Evolutionary conservation across 2,329 filamentous ascomycete genomes (phyloP).

Genomic region (Aaosphaeria arxii): DNA sequence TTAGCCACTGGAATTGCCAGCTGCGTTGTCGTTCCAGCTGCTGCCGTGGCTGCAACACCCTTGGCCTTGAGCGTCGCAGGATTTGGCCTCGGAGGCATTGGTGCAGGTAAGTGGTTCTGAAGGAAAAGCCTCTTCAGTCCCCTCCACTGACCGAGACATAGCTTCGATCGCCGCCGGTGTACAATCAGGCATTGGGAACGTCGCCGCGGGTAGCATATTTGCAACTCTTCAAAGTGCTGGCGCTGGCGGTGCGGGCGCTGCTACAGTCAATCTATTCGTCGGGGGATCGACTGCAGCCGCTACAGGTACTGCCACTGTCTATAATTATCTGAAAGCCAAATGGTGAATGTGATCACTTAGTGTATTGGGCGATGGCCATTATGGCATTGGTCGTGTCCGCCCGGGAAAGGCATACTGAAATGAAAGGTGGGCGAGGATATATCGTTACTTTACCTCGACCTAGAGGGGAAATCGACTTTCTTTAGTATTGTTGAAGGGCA

Average conservation of each 20-base stretch:
- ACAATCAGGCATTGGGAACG: conserved; percentile 12
- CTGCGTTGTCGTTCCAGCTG: background rate
- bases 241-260: conserved; percentile 10
- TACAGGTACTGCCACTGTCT: background rate
- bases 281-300: background rate
- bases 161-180: conserved; percentile 11
- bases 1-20: background rate
- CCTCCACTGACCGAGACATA: background rate
- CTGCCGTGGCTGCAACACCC: background rate
- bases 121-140: too few relatives aligned
- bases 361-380: too few relatives aligned
- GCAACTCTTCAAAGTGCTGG: conserved; percentile 17
- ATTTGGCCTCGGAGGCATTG: background rate
- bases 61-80: background rate
- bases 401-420: too few relatives aligned
- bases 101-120: background rate
- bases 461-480: too few relatives aligned
- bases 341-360: too few relatives aligned
- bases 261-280: conserved; percentile 11
- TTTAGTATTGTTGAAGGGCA: too few relatives aligned
- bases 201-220: conserved; percentile 13
- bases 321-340: too few relatives aligned
- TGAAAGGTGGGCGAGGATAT: too few relatives aligned
- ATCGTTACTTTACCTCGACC: too few relatives aligned
- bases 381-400: too few relatives aligned